A percentile compares a stretch with the other conserved stretches of the same genome.
These are phyloP conservation scores for Halophytophthora polymorphica DNA, from an alignment of 352 stramenopile species.

Conservation along the genomic window DNA sequence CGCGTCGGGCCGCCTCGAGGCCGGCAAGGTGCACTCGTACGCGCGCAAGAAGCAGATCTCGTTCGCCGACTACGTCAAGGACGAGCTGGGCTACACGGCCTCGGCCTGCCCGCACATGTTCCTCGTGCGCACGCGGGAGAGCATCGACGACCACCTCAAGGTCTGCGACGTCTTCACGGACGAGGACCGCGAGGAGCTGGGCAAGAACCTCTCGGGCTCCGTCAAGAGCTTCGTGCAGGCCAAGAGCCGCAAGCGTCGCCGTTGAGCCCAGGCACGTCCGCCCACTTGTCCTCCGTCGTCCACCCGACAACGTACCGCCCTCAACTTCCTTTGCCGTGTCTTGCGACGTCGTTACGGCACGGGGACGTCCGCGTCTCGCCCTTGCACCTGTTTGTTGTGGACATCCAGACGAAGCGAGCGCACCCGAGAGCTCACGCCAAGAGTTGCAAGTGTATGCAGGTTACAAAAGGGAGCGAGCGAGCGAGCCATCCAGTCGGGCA, in stretches of 20 bases:
- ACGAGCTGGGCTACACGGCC: conserved; percentile 36
- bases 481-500: no score
- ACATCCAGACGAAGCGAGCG: background rate
- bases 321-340: no score
- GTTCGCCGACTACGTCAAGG: conserved; percentile 61
- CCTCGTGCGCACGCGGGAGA: conserved; percentile 47
- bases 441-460: conserved; percentile 3
- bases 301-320: no score
- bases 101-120: conserved; percentile 74
- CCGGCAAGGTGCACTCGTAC: conserved; percentile 55
- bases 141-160: conserved; percentile 69
- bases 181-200: conserved; percentile 39
- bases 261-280: no score
- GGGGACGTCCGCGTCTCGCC: no score
- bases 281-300: background rate
- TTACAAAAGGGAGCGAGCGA: no score
- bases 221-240: conserved; percentile 32
- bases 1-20: conserved; percentile 49
- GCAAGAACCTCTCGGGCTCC: conserved; percentile 25
- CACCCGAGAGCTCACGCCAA: background rate
- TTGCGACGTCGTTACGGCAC: no score
- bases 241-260: conserved; percentile 3
- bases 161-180: conserved; percentile 68
- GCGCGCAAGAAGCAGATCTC: conserved; percentile 40
- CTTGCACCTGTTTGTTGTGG: no score